Base-by-base conservation (phyloP, 352 stramenopile species). In the Phytophthora foliorum region DNA sequence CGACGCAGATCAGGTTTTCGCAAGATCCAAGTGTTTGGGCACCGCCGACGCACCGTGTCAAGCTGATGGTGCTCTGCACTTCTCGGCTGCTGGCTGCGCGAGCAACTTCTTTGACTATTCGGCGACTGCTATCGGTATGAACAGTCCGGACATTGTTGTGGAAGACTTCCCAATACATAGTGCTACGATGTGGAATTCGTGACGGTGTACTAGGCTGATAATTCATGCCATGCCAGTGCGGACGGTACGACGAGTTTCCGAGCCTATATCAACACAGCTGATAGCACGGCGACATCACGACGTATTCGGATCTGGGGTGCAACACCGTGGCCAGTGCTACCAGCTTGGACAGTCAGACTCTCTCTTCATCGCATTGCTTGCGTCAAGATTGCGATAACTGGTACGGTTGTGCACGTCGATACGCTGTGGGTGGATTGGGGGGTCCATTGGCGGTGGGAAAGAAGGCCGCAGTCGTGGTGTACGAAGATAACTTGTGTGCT, bases 401-500 rank as follows among this genome's bases (percentile, higher is more conserved):
- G 38, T 38, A 14, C 11, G 38, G 29, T 6, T 67, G 59, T 16
- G 36, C 19, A 4, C 27, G 29, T 5, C 17, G 50, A 16, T 67
- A 62, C 19, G 14, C 22, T 5, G 21, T 67, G 1, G 59, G 59
- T 22, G 59, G 59, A 2, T 9, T 67, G 39, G 31, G 59, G 3
- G 50, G 3, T 6, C 36, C 25, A 13, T 21, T 29, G 22, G 24
- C 59, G 7, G 1, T 32, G 9, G 29, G 49, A 17, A 61, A 62
- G 32, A 67, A 67, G 16, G 50, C 27, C 8, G 59, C 19, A 5
- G 32, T 67, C 2, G 51, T 61, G 14, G 14, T 48, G 0, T 68
- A 68, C 13, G 60, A 56, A 24, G 60, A 62, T 29, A 68, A 21
- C 11, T 63, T 10, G 11, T 68, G 60, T n/a, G 27, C 32, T 19